Conservation (phyloP, 164 flowering plant species). For the Vitis rotundifolia region DNA sequence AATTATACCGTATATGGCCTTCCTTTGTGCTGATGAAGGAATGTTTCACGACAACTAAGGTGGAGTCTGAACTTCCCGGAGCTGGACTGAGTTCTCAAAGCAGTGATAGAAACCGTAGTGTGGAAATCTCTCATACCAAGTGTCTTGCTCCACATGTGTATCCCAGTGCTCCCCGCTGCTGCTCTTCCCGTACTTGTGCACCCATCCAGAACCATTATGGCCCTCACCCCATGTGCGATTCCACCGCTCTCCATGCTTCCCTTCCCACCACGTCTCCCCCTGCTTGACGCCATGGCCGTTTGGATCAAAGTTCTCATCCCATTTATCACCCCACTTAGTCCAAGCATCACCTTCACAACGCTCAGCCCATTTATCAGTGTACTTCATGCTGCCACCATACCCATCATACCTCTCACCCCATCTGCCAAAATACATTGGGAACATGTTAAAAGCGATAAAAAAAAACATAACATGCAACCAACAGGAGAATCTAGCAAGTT, state of each 20-base stretch:
- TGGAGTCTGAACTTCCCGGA: conserved; percentile 65
- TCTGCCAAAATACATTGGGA: conserved; percentile 38
- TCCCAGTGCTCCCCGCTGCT: conserved; percentile 99
- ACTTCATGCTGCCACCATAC: conserved; percentile 82
- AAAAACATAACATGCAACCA: background rate
- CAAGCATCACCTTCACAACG: conserved; percentile 79
- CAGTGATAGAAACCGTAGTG: conserved; percentile 89
- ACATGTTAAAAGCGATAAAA: background rate
- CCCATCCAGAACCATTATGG: conserved; percentile 97
- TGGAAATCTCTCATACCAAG: conserved; percentile 92
- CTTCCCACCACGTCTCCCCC: conserved; percentile 98
- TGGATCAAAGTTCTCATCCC: conserved; percentile 86
- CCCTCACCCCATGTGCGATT: conserved; percentile 96
- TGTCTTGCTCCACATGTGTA: conserved; percentile 74
- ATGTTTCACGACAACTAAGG: conserved; percentile 34
- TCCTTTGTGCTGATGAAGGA: background rate
- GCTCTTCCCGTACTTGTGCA: conserved; percentile 96
- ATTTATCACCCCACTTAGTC: conserved; percentile 98
- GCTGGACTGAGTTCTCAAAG: conserved; percentile 78
- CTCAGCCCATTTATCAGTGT: conserved; percentile 99
- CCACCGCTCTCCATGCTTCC: conserved; percentile 87
- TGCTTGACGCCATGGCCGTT: conserved; percentile 81
- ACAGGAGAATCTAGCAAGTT: background rate
- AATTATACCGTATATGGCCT: background rate
- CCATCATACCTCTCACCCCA: conserved; percentile 99